phyloP scores from a whole-genome alignment of 169 alveolate genomes.

The Perkinsus olseni region DNA sequence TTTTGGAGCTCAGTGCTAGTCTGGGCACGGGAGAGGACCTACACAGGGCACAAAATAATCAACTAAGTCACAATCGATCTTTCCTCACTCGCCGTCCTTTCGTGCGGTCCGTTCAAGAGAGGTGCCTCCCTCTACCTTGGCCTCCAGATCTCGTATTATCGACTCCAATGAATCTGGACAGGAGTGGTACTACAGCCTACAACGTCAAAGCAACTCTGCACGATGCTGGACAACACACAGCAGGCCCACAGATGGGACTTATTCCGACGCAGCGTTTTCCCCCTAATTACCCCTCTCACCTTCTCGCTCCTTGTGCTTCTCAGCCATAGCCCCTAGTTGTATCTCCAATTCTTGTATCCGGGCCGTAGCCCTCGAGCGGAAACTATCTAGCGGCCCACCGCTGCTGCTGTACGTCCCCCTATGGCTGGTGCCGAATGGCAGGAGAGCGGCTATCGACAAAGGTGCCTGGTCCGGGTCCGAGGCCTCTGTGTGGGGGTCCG shows the following conservation, averaged over 20 bases:
- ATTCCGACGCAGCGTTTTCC: too few species aligned
- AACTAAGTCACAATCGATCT: neutral
- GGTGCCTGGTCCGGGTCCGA: neutral
- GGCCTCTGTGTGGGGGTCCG: neutral
- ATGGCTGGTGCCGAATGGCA: neutral
- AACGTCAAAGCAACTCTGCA: neutral
- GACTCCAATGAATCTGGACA: neutral
- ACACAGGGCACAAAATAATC: neutral
- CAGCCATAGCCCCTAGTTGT: neutral
- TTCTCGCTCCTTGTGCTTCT: neutral
- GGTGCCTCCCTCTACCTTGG: neutral
- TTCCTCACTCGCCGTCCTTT: neutral
- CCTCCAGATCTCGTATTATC: neutral
- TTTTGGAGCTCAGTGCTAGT: neutral
- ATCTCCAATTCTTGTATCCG: neutral
- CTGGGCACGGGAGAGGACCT: neutral
- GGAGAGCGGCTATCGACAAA: neutral
- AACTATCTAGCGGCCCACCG: neutral
- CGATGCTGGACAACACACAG: neutral
- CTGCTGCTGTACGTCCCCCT: neutral
- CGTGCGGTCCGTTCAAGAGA: too few species aligned
- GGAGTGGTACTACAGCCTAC: too few species aligned
- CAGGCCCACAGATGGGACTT: too few species aligned
- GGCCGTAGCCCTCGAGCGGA: neutral
- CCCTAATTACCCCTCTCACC: neutral